These are phyloP conservation scores for Tardiomyces digboiensis DNA, from an alignment of 1,139 yeast species.

Conservation along the genomic window DNA sequence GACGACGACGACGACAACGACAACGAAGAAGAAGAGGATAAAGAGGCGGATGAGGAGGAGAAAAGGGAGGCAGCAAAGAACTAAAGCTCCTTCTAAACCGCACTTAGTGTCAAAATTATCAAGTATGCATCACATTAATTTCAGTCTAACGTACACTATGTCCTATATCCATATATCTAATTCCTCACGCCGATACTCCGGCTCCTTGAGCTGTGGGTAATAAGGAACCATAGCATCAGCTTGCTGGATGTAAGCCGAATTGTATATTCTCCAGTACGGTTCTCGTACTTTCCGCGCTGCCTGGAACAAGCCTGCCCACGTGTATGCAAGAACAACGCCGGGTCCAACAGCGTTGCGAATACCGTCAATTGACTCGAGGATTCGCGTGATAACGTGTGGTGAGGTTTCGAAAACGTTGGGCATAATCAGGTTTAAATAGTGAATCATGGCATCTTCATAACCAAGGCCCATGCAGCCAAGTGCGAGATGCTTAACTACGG, in stretches of 20 bases:
- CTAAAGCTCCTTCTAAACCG: neutral
- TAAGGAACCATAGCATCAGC: constrained; percentile 74
- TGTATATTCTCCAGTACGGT: constrained; percentile 82
- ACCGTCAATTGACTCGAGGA: constrained; percentile 74
- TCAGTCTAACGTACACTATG: too few relatives aligned
- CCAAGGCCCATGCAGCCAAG: constrained; percentile 71
- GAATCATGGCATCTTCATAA: constrained; percentile 65
- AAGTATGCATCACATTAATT: too few relatives aligned
- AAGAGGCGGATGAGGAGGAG: too few relatives aligned
- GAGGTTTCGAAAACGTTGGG: constrained; percentile 91
- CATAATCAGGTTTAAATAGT: constrained; percentile 60
- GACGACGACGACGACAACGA: too few relatives aligned
- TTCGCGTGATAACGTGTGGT: constrained; percentile 84
- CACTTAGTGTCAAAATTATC: too few relatives aligned
- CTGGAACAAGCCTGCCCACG: constrained; percentile 87
- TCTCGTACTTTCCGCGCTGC: constrained; percentile 83
- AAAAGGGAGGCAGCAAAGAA: neutral
- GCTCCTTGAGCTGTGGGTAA: constrained; percentile 44
- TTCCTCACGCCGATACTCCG: constrained; percentile 25
- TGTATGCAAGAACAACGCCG: constrained; percentile 64
- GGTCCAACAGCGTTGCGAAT: constrained; percentile 65
- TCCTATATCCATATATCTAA: constrained; percentile 35
- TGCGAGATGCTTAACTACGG: constrained; percentile 76
- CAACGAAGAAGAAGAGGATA: too few relatives aligned
- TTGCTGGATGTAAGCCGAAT: constrained; percentile 64